Conservation (phyloP, 371 early-diverging fungal genomes). For the Blastocladiella emersonii region DNA sequence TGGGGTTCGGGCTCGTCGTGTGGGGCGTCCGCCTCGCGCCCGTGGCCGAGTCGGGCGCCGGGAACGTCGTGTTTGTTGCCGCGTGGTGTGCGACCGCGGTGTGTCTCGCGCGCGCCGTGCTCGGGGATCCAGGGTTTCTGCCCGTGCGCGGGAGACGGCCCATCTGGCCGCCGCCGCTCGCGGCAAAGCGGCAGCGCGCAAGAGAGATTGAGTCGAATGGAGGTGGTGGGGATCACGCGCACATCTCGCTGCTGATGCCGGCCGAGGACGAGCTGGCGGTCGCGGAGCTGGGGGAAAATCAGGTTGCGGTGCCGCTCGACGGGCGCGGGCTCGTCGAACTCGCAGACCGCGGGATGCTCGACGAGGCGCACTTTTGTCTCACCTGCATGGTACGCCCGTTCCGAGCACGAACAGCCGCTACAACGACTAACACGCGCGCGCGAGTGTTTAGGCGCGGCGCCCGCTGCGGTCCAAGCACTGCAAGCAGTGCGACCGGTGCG, state of each 20-base stretch:
- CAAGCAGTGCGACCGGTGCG: constrained; percentile 87
- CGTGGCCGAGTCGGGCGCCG: too few relatives aligned
- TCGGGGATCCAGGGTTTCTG: constrained; percentile 72
- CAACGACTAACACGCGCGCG: neutral
- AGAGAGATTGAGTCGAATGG: neutral
- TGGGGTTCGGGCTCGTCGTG: constrained; percentile 45
- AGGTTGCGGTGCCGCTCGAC: neutral
- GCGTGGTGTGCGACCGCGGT: neutral
- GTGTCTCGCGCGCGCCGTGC: constrained; percentile 45
- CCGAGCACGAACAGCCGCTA: neutral
- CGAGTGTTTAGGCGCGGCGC: constrained; percentile 38
- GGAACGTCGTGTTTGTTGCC: neutral
- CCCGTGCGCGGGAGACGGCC: constrained; percentile 19
- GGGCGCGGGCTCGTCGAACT: constrained; percentile 25
- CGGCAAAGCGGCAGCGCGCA: constrained; percentile 13
- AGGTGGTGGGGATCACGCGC: too few relatives aligned
- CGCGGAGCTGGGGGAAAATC: neutral
- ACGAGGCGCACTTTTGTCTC: constrained; percentile 64
- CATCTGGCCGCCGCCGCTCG: constrained; percentile 23
- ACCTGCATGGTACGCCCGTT: constrained; percentile 43
- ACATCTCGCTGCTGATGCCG: too few relatives aligned
- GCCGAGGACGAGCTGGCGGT: neutral
- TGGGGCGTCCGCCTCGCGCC: constrained; percentile 41
- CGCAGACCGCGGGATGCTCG: constrained; percentile 51
- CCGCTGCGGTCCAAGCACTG: constrained; percentile 98